Percentiles rank a stretch among this genome's conserved stretches.
Evolutionary conservation across 345 rosid genomes (phyloP).

Genomic region (Brassica incana): DNA sequence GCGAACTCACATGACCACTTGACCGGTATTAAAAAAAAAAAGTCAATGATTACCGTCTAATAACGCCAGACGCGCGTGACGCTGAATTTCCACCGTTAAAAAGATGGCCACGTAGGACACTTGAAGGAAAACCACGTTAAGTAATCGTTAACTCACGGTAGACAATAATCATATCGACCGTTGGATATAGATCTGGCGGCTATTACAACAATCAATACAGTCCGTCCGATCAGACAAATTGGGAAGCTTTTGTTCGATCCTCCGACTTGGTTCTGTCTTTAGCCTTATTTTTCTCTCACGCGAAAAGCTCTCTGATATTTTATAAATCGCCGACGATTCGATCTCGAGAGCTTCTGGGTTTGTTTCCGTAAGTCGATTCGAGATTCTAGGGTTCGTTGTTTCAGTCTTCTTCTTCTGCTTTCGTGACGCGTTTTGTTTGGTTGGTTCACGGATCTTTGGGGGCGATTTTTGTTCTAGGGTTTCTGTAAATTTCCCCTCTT

Average conservation of each 20-base stretch:
- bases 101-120: constrained; percentile 25
- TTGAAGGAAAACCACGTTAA: constrained; percentile 24
- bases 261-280: constrained; percentile 25
- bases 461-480: constrained; percentile 36
- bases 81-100: constrained; percentile 12
- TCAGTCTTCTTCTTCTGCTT: constrained; percentile 13
- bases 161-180: constrained; percentile 17
- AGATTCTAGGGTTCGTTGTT: not conserved
- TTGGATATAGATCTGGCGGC: constrained; percentile 42
- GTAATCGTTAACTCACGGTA: constrained; percentile 14
- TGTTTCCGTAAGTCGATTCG: not conserved
- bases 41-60: constrained; percentile 30
- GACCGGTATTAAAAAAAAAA: not conserved
- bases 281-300: constrained; percentile 22
- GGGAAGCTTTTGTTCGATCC: constrained; percentile 20
- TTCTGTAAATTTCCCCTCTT: constrained; percentile 7
- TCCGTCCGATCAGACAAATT: constrained; percentile 29
- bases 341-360: constrained; percentile 18
- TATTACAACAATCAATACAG: not conserved
- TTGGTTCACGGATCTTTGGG: constrained; percentile 29
- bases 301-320: constrained; percentile 23
- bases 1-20: constrained; percentile 16
- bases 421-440: not conserved
- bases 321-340: constrained; percentile 6
- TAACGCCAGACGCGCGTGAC: constrained; percentile 26